Evolutionary conservation across 2,329 filamentous ascomycete genomes (phyloP), one percentile per base, ranked within the genome.

Genomic region (Fusarium xylarioides): DNA sequence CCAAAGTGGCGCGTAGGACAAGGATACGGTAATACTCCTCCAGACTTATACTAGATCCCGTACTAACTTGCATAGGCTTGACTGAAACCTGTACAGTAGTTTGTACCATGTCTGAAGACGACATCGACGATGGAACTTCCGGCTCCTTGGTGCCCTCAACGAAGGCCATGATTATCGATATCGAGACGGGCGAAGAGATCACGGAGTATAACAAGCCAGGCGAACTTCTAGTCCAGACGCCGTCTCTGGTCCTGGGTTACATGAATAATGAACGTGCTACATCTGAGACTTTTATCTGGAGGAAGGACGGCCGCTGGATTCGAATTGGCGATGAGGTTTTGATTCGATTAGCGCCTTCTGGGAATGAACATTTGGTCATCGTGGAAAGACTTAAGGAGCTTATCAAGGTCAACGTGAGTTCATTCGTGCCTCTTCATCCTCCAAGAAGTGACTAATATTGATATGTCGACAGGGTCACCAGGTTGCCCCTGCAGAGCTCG

Each of bases 201-300:
- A 47, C 44, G 2, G 28, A 49, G 46, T 49, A 49, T 19, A 49
- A 49, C 10, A 49, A 30, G 0, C 19, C 46, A 0, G 46, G 19
- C 0, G 28, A 30, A 2, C 46, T 30, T 0, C 46, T 49, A 0
- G 28, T 49, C 0, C 46, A 49, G 28, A 49, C 46, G 1, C 46
- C 28, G 0, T 49, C 46, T 0, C 3, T 49, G 14, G 46, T 30
- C 3, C 3, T 30, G 19, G 46, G 46, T 0, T 49, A 49, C 1
- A 30, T 49, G 46, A 49, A 49, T 10, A 30, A 49, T 10, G 46
- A 49, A n/a, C 19, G 46, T 5, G 46, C 28, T 3, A 30, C 28
- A 6, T 49, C 46, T 0, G 28, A 49, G 28, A 30, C 19, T 0
- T 49, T 49, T 7, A 18, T 49, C 4, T 49, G 46, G 46, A 49